Base-by-base conservation (phyloP, 1,284 basidiomycete genomes). In the Cryptococcus floricola region DNA sequence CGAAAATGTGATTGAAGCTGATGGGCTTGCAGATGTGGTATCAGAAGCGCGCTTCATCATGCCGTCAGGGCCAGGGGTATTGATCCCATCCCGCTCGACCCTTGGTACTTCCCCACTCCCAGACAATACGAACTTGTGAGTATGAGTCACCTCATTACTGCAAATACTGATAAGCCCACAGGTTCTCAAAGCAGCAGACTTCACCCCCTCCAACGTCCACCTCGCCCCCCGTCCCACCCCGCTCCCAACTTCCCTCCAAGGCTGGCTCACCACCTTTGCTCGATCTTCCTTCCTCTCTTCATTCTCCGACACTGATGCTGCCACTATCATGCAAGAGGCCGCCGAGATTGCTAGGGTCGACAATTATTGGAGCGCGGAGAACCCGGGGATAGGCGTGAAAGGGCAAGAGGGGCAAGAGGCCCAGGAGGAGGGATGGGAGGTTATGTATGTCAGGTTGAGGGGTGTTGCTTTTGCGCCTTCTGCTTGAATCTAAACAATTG, bases 101-200 rank as follows among this genome's bases (percentile, higher is more conserved):
- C 89, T 0, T 92, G 88, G 88, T 90, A 84, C 75, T 91, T 89
- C 66, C 89, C 90, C 1, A 85, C 86, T 0, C 78, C 79, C 4
- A 80, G 81, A 41, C 83, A 87, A 59, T 90, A 91, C 71, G 74
- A 70, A 34, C 75, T 77, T 64, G 86, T 86, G 63, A 59, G 80
- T 61, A 4, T 39, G 5, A 13, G 19, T 23, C 44, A 9, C 50
- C 53, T 14, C 13, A 47, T 23, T 7, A 16, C 7, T 23, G 14
- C 39, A 14, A 3, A 7, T 50, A 37, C 23, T 38, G 28, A 53
- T 13, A 23, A 28, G 23, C 4, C 14, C 37, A 38, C 64, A 87
- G 84, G 78, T 90, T 19, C 78, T 89, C 14, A 74, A 79, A 47
- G 69, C 76, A 1, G 80, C 81, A 19, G 82, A 83, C 25, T 85